phyloP scores from a whole-genome alignment of 1,139 yeast species.

The Taphrina pruni region DNA sequence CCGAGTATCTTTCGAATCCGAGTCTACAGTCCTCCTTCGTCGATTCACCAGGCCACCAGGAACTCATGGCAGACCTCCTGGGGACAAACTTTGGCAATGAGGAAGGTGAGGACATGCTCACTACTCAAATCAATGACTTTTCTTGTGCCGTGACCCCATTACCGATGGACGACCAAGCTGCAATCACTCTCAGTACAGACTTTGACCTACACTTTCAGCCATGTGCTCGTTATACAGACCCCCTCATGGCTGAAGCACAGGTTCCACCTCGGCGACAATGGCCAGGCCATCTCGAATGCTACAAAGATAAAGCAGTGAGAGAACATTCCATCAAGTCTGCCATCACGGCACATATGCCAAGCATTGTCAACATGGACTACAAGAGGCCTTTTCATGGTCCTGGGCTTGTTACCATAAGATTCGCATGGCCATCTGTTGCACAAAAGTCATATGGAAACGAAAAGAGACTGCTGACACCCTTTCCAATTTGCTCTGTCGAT shows the following conservation, averaged over 20 bases:
- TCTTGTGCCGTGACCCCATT: neutral
- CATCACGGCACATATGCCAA: conserved; percentile 11
- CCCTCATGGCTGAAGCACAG: conserved; percentile 6
- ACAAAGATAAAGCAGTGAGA: conserved; percentile 14
- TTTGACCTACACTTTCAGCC: neutral
- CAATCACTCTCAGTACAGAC: neutral
- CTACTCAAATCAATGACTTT: neutral
- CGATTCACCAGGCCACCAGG: conserved; percentile 21
- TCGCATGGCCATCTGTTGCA: conserved; percentile 37
- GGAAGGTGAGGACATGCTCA: neutral
- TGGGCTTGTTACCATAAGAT: neutral
- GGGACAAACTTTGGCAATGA: conserved; percentile 16
- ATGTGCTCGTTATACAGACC: neutral
- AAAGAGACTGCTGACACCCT: conserved; percentile 42
- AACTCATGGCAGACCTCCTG: conserved; percentile 24
- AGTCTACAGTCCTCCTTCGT: conserved; percentile 26
- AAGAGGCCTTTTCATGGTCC: neutral
- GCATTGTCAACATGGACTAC: neutral
- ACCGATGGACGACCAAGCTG: neutral
- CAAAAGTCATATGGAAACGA: conserved; percentile 42
- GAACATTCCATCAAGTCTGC: conserved; percentile 7
- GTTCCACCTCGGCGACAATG: conserved; percentile 24
- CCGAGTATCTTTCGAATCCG: conserved; percentile 12
- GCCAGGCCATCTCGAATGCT: conserved; percentile 12
- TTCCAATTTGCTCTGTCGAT: conserved; percentile 33